Base-by-base conservation (phyloP, 2,329 filamentous ascomycete genomes). In the Arthrocladium fulminans region DNA sequence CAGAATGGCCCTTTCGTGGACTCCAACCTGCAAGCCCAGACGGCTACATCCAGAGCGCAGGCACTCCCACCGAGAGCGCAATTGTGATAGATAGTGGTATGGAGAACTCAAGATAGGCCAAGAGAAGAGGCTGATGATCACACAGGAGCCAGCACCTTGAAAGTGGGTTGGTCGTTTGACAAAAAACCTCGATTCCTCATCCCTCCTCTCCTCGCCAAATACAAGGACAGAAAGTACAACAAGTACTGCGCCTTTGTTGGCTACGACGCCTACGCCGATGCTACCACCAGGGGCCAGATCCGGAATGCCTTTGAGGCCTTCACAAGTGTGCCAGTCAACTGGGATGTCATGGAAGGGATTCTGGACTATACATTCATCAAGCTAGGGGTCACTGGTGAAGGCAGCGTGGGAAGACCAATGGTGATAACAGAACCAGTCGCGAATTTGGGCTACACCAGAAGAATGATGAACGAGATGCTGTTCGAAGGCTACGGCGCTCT, bases 81-180 rank as follows among this genome's bases (percentile, higher is more conserved):
- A 96, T 98, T 61, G 86, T 98, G 54, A 97, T 98, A 63, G 92
- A 98, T 71, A 96, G 96, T 84, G 92, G 89, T 94, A 70, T 39
- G 56, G 48, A 39, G 20, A 3, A n/a, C 7, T 19, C 49, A 30
- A 20, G n/a, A 3, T 10, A 19, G 39, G 23, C 10, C 20, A 27
- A 20, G 38, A n/a, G n/a, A n/a, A 44, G 48, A 37, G 45, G 27
- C 22, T 25, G 19, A 15, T 38, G 13, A 40, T 39, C 29, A 45
- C 45, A 40, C 59, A 95, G 89, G 92, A 57, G 92, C 90, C 20
- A 94, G 86, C 46, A 75, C 83, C 25, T 80, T 96, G 51, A 88
- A 94, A 67, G 90, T 90, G 46, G 92, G 92, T 56, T 98, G 90
- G 89, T 95, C 89, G 6, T 94, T 94, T 63, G 90, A 97, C 61